phyloP scores from a whole-genome alignment of 1,284 basidiomycete genomes.

The Rhodofomes roseus region DNA sequence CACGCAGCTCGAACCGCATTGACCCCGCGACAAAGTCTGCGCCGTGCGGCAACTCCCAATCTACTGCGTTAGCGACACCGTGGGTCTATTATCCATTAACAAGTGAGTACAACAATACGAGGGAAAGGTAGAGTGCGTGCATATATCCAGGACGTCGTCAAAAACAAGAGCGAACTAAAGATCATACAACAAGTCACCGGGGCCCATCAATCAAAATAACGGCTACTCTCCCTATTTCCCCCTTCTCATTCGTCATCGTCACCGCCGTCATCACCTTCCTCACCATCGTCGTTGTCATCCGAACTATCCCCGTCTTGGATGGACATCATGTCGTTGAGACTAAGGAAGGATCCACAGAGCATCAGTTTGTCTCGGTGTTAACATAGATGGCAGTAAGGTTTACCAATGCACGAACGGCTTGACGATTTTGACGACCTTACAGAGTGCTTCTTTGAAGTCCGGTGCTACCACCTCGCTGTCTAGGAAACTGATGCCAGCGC shows the following conservation, averaged over 20 bases:
- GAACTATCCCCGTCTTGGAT: slow-evolving; percentile 37
- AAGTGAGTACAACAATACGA: neutral
- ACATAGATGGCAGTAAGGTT: slow-evolving; percentile 24
- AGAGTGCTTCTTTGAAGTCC: slow-evolving; percentile 64
- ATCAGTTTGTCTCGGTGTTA: neutral
- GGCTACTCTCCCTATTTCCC: neutral
- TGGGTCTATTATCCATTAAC: no score
- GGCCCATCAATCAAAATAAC: neutral
- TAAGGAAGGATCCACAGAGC: slow-evolving; percentile 25
- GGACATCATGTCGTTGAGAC: slow-evolving; percentile 67
- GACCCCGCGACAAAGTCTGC: no score
- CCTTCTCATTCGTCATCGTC: slow-evolving; percentile 5
- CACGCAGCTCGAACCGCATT: no score
- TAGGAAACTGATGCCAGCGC: slow-evolving; percentile 53
- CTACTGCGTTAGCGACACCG: neutral
- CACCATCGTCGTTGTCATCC: slow-evolving; percentile 20
- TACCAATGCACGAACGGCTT: slow-evolving; percentile 83
- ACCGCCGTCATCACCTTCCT: slow-evolving; percentile 2
- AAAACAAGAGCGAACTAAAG: neutral
- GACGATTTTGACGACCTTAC: slow-evolving; percentile 51
- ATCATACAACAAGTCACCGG: neutral
- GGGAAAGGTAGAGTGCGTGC: neutral
- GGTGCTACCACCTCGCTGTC: slow-evolving; percentile 70
- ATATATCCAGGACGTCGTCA: neutral
- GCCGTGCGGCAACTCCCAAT: no score